Conservation (phyloP, 164 flowering plant species). For the Platanus orientalis region DNA sequence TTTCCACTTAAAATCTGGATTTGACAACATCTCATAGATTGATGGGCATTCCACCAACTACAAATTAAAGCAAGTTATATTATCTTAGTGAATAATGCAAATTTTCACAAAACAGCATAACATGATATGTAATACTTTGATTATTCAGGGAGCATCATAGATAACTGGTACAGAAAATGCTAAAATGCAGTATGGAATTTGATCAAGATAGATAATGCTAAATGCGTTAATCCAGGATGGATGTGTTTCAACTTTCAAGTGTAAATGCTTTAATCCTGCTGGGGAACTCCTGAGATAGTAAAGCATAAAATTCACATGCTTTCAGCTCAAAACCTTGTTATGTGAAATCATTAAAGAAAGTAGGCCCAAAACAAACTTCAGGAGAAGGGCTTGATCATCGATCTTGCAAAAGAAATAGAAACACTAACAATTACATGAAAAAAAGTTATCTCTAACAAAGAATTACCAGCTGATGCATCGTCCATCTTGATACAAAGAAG, state of each 20-base stretch:
- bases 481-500: slow-evolving; percentile 89
- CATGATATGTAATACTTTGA: neutral
- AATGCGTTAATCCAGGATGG: too few relatives aligned
- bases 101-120: neutral
- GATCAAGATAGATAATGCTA: too few relatives aligned
- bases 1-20: slow-evolving; percentile 73
- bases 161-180: neutral
- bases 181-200: neutral
- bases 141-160: neutral
- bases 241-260: too few relatives aligned
- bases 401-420: too few relatives aligned
- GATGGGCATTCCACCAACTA: slow-evolving; percentile 95
- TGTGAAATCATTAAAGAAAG: too few relatives aligned
- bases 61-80: slow-evolving; percentile 6
- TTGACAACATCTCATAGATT: slow-evolving; percentile 87
- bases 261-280: too few relatives aligned
- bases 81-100: neutral
- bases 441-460: slow-evolving; percentile 3
- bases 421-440: too few relatives aligned
- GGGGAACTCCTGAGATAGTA: too few relatives aligned
- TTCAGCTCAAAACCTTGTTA: too few relatives aligned
- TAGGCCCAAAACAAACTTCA: too few relatives aligned
- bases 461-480: slow-evolving; percentile 95
- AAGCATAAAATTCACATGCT: too few relatives aligned
- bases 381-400: too few relatives aligned